Conservation (phyloP, 495 filamentous ascomycete genomes). For the Neurospora cerealis region DNA sequence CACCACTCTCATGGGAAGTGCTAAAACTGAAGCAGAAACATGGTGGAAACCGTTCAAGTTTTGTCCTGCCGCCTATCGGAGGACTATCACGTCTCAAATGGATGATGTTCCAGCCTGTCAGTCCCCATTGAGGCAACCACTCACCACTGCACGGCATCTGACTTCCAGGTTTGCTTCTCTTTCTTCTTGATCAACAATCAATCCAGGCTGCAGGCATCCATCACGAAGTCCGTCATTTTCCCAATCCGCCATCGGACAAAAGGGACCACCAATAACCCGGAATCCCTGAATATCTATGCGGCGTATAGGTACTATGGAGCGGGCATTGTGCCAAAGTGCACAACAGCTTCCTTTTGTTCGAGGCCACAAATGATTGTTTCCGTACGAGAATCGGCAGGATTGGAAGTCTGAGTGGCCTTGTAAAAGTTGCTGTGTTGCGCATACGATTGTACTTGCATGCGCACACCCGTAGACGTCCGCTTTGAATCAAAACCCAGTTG, state of each 20-base stretch:
- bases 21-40: not conserved
- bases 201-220: not conserved
- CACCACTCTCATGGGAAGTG: not conserved
- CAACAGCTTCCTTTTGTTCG: not conserved
- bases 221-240: not conserved
- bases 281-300: not conserved
- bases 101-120: not conserved
- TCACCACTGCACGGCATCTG: not conserved
- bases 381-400: not conserved
- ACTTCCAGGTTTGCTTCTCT: not conserved
- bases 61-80: not conserved
- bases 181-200: not conserved
- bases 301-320: not conserved
- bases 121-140: not conserved
- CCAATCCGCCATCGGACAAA: not conserved
- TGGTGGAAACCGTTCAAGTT: not conserved
- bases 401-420: not conserved
- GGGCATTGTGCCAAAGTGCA: not conserved
- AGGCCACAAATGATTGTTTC: not conserved
- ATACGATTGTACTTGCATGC: not conserved
- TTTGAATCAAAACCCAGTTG: not conserved
- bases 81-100: not conserved
- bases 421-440: not conserved
- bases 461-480: not conserved
- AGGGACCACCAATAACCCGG: not conserved